Evolutionary conservation across 768 basidiomycete species (phyloP).

Genomic region (Boletus patriciae): DNA sequence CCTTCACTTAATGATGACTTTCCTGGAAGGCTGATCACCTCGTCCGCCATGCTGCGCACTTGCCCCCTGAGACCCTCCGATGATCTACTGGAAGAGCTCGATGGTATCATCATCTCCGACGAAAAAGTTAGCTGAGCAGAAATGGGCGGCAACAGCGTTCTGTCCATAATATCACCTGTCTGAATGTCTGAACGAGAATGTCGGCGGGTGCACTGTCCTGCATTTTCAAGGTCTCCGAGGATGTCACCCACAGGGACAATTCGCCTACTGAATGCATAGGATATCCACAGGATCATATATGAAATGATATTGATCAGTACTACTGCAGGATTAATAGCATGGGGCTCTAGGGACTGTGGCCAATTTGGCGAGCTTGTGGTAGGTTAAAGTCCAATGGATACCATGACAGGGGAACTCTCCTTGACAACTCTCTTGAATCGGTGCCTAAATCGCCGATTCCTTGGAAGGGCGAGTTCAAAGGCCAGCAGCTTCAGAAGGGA

Average conservation of each 20-base stretch:
- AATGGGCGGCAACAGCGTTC: conserved; percentile 41
- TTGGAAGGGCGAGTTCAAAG: conserved; percentile 50
- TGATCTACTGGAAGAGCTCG: conserved; percentile 78
- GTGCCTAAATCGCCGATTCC: conserved; percentile 41
- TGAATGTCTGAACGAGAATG: conserved; percentile 91
- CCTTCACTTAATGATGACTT: too few relatives aligned
- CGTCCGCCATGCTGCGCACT: conserved; percentile 67
- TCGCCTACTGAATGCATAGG: conserved; percentile 30
- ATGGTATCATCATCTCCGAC: conserved; percentile 88
- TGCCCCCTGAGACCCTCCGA: conserved; percentile 77
- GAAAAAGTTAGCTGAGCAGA: conserved; percentile 11
- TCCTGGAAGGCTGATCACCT: conserved; percentile 75
- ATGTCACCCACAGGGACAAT: conserved; percentile 92
- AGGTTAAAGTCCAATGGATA: conserved; percentile 21
- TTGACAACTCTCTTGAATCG: conserved; percentile 49
- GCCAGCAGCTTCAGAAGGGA: conserved; percentile 47
- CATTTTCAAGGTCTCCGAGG: conserved; percentile 85
- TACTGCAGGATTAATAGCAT: too few relatives aligned
- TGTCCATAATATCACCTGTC: conserved; percentile 93
- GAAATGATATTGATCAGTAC: conserved; percentile 1
- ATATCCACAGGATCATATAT: not conserved
- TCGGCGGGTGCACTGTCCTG: conserved; percentile 74
- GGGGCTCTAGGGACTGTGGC: too few relatives aligned
- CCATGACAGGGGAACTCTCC: conserved; percentile 24
- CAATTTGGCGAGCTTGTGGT: too few relatives aligned